These are phyloP conservation scores for Eutypella sp. DNA, from an alignment of 2,329 filamentous ascomycete genomes.

Conservation along the genomic window DNA sequence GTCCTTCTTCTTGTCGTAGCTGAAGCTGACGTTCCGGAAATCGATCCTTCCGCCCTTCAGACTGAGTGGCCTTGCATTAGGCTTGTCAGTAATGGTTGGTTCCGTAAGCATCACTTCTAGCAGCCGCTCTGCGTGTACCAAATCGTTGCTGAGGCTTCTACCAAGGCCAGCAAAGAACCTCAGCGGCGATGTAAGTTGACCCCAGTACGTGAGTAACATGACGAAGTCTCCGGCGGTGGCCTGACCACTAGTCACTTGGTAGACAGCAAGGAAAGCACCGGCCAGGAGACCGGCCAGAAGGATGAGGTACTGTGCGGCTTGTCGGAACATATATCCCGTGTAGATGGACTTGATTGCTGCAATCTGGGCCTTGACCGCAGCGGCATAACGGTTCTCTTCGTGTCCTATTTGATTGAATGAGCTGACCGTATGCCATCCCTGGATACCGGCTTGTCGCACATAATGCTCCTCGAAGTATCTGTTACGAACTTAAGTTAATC, in stretches of 20 bases:
- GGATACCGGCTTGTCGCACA: constrained; percentile 50
- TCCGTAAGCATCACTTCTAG: constrained; percentile 55
- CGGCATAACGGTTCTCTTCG: constrained; percentile 49
- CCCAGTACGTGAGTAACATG: constrained; percentile 69
- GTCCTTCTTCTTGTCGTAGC: constrained; percentile 54
- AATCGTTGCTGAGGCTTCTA: constrained; percentile 50
- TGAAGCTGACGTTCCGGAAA: constrained; percentile 52
- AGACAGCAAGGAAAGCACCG: constrained; percentile 54
- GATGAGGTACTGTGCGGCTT: constrained; percentile 55
- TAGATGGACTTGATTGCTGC: constrained; percentile 33
- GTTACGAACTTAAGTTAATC: not conserved
- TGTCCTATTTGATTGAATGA: constrained; percentile 56
- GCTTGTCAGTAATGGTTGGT: constrained; percentile 49
- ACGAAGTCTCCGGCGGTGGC: constrained; percentile 64
- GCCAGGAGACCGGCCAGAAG: constrained; percentile 66
- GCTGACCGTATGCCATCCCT: constrained; percentile 55
- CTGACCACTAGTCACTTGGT: constrained; percentile 58
- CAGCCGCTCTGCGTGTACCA: constrained; percentile 54
- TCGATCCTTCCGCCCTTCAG: constrained; percentile 49
- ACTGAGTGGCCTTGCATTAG: constrained; percentile 43
- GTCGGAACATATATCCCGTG: constrained; percentile 44
- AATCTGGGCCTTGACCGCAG: constrained; percentile 41
- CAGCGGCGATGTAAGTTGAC: constrained; percentile 64
- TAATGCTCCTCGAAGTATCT: constrained; percentile 50
- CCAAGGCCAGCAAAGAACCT: constrained; percentile 62